Evolutionary conservation across 164 flowering plant genomes (phyloP).

Genomic region (Annona squamosa): DNA sequence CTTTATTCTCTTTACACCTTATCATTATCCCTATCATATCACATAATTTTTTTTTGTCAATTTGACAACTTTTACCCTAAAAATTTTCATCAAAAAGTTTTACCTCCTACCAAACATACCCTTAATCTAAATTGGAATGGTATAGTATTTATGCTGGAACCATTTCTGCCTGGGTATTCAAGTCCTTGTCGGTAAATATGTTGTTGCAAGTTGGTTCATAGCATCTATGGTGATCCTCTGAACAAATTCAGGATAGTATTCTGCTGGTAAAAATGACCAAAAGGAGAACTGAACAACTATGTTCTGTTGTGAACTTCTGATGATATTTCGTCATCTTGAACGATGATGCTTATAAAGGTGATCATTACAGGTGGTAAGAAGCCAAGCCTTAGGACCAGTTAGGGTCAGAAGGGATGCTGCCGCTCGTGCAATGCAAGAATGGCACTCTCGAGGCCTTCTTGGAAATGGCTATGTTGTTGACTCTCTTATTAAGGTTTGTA

Average conservation of each 20-base stretch:
- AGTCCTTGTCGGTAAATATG: background rate
- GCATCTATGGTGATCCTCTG: background rate
- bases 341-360: background rate
- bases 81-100: no score
- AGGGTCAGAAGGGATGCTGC: constrained; percentile 94
- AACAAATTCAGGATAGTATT: background rate
- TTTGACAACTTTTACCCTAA: no score
- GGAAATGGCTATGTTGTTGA: constrained; percentile 85
- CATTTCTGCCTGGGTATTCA: background rate
- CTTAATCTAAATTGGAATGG: background rate
- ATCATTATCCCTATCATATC: no score
- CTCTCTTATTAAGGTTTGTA: constrained; percentile 61
- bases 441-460: constrained; percentile 80
- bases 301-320: background rate
- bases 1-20: no score
- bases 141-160: background rate
- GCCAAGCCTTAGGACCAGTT: constrained; percentile 55
- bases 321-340: background rate
- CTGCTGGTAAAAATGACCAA: background rate
- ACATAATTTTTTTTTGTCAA: no score
- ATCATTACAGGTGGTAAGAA: constrained; percentile 25
- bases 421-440: constrained; percentile 96
- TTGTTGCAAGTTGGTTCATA: background rate
- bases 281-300: background rate
- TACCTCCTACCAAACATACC: no score